phyloP scores from a whole-genome alignment of 2,329 filamentous ascomycete genomes.

The Aspergillus japonicus region DNA sequence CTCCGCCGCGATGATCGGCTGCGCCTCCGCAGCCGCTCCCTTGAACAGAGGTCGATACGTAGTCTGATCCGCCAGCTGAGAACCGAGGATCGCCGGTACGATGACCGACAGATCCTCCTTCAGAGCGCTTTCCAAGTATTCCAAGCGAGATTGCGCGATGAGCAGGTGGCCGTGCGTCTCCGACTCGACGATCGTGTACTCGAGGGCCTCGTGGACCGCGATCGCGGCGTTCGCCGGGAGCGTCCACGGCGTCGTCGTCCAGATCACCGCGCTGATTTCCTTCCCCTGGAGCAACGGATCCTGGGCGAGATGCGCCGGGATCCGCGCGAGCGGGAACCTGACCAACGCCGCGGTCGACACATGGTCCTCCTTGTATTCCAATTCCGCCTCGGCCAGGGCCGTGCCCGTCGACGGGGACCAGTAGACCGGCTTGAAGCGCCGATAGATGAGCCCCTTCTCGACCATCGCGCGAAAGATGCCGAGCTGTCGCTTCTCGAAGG shows the following conservation, averaged over 20 bases:
- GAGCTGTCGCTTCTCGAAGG: slow-evolving; percentile 61
- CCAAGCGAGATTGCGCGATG: slow-evolving; percentile 68
- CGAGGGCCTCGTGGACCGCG: slow-evolving; percentile 71
- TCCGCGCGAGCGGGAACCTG: slow-evolving; percentile 64
- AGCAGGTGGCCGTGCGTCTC: slow-evolving; percentile 61
- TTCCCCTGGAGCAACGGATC: slow-evolving; percentile 45
- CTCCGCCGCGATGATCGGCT: slow-evolving; percentile 76
- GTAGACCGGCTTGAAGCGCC: slow-evolving; percentile 63
- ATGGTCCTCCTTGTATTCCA: slow-evolving; percentile 64
- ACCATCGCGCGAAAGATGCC: slow-evolving; percentile 62
- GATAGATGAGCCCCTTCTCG: slow-evolving; percentile 60
- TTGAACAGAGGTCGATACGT: slow-evolving; percentile 71
- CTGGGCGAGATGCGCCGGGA: slow-evolving; percentile 47
- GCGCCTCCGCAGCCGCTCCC: slow-evolving; percentile 54
- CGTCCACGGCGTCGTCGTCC: slow-evolving; percentile 99
- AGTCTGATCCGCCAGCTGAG: slow-evolving; percentile 60
- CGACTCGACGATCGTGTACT: slow-evolving; percentile 67
- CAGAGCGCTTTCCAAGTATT: slow-evolving; percentile 54
- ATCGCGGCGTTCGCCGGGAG: slow-evolving; percentile 89
- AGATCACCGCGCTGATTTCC: slow-evolving; percentile 77
- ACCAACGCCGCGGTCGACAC: slow-evolving; percentile 64
- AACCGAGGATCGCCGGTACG: slow-evolving; percentile 60
- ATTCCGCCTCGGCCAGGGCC: slow-evolving; percentile 62
- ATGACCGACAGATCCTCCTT: slow-evolving; percentile 53
- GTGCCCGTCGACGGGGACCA: slow-evolving; percentile 66